Conservation (phyloP, 805 yeast species). For the Nakazawaea wyomingensis region DNA sequence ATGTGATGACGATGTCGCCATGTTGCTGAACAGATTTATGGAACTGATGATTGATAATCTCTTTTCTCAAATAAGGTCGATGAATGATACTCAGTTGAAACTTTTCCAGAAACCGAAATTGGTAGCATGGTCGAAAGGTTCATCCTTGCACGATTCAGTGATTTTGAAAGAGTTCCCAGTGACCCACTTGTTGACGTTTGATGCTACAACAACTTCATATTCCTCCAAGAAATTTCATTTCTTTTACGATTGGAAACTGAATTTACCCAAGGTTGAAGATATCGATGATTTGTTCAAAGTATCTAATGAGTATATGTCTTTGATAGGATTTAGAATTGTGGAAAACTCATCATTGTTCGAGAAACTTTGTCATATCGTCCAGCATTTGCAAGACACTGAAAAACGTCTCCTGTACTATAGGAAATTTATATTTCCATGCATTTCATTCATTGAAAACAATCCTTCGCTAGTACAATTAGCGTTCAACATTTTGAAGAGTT, state of each 20-base stretch:
- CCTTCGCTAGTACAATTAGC: slow-evolving; percentile 58
- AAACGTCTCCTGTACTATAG: slow-evolving; percentile 61
- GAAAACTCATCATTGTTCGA: slow-evolving; percentile 42
- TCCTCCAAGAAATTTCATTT: slow-evolving; percentile 21
- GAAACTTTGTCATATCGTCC: slow-evolving; percentile 58
- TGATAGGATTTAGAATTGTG: slow-evolving; percentile 53
- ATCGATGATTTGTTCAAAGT: slow-evolving; percentile 40
- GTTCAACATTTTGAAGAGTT: slow-evolving; percentile 46
- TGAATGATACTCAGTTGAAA: slow-evolving; percentile 7
- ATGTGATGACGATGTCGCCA: slow-evolving; percentile 44
- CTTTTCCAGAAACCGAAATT: slow-evolving; percentile 22
- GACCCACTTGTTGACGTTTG: slow-evolving; percentile 8
- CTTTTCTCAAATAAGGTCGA: slow-evolving; percentile 22
- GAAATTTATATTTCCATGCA: slow-evolving; percentile 59
- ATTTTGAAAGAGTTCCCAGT: slow-evolving; percentile 4
- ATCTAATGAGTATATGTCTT: slow-evolving; percentile 45
- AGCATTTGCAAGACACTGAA: slow-evolving; percentile 19
- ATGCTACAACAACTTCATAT: slow-evolving; percentile 1
- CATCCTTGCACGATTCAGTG: neutral
- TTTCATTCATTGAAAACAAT: slow-evolving; percentile 48
- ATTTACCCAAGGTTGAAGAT: slow-evolving; percentile 31
- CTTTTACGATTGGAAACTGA: slow-evolving; percentile 48
- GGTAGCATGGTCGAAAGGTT: slow-evolving; percentile 21
- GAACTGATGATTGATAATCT: slow-evolving; percentile 47
- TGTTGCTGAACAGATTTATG: slow-evolving; percentile 44